Conservation (phyloP, 2,329 filamentous ascomycete genomes). For the Cladophialophora chaetospira region DNA sequence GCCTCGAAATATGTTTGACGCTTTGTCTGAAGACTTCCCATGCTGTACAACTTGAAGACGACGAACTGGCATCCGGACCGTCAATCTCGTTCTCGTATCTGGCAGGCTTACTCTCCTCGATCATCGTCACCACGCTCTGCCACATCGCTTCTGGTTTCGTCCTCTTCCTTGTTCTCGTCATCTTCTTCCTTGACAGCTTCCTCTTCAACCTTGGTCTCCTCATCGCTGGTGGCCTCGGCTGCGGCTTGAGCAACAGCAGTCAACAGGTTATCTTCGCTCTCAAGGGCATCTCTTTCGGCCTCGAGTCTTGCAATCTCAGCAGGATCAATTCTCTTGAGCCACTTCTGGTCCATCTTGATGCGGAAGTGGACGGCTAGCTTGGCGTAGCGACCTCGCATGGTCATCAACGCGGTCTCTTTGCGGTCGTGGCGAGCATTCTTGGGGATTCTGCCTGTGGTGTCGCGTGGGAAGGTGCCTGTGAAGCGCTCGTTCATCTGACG, state of each 20-base stretch:
- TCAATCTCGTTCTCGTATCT: background rate
- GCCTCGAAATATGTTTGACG: too few species aligned
- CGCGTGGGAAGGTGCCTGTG: background rate
- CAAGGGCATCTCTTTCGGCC: background rate
- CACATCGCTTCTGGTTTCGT: background rate
- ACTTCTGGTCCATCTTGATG: background rate
- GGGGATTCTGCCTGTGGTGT: background rate
- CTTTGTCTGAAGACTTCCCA: too few species aligned
- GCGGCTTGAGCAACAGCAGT: background rate
- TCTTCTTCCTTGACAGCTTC: background rate
- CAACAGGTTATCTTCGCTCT: background rate
- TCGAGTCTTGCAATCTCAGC: background rate
- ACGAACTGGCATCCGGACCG: background rate
- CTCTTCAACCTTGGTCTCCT: background rate
- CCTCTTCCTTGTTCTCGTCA: background rate
- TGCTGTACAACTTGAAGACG: background rate
- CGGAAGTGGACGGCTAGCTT: background rate
- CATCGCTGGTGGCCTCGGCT: background rate
- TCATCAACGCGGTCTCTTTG: background rate
- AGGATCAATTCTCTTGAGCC: background rate
- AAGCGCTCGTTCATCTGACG: background rate
- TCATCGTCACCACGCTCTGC: background rate
- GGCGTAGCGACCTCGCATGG: background rate
- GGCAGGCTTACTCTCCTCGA: background rate
- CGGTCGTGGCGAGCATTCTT: background rate